phyloP scores from a whole-genome alignment of 1,284 basidiomycete genomes.

The Stereum hirsutum region DNA sequence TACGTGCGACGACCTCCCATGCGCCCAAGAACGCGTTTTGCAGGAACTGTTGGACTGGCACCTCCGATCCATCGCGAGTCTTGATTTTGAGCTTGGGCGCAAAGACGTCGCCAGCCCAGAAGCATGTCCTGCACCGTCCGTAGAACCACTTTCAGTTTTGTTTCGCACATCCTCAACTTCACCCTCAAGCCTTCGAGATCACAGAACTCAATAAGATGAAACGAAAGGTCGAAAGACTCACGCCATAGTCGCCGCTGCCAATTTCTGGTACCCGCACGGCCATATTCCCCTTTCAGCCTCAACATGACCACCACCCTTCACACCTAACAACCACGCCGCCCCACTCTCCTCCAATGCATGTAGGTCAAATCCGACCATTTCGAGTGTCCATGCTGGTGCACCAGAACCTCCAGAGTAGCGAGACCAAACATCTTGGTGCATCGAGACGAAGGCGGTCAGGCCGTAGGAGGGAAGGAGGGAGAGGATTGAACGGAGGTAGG shows the following conservation, averaged over 20 bases:
- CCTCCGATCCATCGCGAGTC: slow-evolving; percentile 33
- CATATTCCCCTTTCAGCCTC: slow-evolving; percentile 75
- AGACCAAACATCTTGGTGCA: slow-evolving; percentile 95
- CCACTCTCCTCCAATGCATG: slow-evolving; percentile 68
- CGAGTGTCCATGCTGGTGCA: slow-evolving; percentile 88
- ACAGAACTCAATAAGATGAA: slow-evolving; percentile 9
- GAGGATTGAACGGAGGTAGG: slow-evolving; percentile 71
- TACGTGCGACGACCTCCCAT: slow-evolving; percentile 61
- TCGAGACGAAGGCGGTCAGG: slow-evolving; percentile 71
- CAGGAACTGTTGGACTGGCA: slow-evolving; percentile 75
- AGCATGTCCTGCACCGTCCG: slow-evolving; percentile 54
- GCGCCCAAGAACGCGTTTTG: slow-evolving; percentile 79
- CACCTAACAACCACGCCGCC: slow-evolving; percentile 78
- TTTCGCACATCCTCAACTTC: background rate
- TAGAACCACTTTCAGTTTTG: too few relatives aligned
- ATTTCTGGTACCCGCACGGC: slow-evolving; percentile 88
- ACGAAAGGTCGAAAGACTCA: slow-evolving; percentile 26
- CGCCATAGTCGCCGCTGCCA: slow-evolving; percentile 85
- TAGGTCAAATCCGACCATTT: slow-evolving; percentile 74
- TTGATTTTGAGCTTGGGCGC: slow-evolving; percentile 64
- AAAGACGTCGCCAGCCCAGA: slow-evolving; percentile 87
- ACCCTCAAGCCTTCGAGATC: background rate
- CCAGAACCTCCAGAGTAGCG: slow-evolving; percentile 90
- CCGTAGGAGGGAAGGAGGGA: slow-evolving; percentile 76
- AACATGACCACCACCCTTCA: slow-evolving; percentile 62